Evolutionary conservation across 73 alveolate species (phyloP), one percentile per base, ranked within the genome.

Genomic region (Halteria grandinella): DNA sequence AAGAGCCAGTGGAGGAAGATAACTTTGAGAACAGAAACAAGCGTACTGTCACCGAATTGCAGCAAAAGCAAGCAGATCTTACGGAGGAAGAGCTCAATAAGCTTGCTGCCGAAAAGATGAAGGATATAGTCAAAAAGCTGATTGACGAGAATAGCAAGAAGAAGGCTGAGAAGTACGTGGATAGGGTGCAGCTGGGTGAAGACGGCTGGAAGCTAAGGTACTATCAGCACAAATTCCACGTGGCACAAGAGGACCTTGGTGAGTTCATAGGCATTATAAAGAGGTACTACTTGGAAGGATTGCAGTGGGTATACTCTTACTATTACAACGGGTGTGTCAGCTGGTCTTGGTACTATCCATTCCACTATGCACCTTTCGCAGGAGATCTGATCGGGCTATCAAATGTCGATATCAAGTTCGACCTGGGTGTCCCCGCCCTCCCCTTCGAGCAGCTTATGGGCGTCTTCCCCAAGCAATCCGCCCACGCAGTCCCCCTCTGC

Each of bases 311-410:
- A 25, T 91, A 89, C 75, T 89, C 88, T 40, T 98, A 98, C 88
- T 98, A 98, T 82, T 97, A 97, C 88, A 85, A 91, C 79, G 99
- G 99, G 33, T 94, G 98, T 63, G 86, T 88, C 24, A 81, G 97
- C 4, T 96, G 99, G 99, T 75, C 85, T n/a, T 96, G 99, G 99
- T 96, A 77, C 91, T 96, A 94, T 72, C 99, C 99, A 20, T 96
- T 73, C 78, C 99, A 96, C 79, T 96, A 96, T 73, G 98, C 99
- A 47, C 99, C 99, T 23, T 92, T 92, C 66, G 97, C 99, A 0
- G 58, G 89, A 53, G 99, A 94, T 75, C 89, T 96, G 53, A 62
- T 63, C 58, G 47, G 47, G 11, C 5, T 36, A 7, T 5, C n/a
- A 11, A 28, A 91, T 90, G 33, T 91, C 55, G 66, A 59, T 5